Evolutionary conservation across 306 rosid genomes (phyloP).

Genomic region (Boehmeria nivea): DNA sequence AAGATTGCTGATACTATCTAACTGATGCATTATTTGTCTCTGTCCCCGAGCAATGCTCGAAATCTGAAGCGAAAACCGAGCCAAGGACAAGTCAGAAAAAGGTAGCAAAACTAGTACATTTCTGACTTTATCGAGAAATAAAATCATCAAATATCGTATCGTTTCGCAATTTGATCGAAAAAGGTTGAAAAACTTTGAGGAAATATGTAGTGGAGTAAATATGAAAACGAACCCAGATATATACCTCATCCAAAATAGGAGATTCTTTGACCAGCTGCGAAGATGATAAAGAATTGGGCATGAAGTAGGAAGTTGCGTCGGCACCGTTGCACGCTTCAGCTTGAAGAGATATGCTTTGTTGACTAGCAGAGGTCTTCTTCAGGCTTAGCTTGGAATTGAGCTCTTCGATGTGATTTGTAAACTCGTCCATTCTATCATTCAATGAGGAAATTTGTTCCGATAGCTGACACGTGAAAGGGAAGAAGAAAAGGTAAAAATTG

Average conservation of each 20-base stretch:
- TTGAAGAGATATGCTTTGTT: conserved; percentile 67
- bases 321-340: conserved; percentile 81
- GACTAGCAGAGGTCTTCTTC: conserved; percentile 58
- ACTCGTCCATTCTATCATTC: conserved; percentile 94
- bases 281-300: conserved; percentile 72
- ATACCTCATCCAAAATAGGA: conserved; percentile 78
- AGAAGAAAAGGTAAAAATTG: conserved; percentile 7
- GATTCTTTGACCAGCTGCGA: conserved; percentile 68
- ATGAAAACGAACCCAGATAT: conserved; percentile 7
- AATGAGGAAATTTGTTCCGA: conserved; percentile 85
- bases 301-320: conserved; percentile 70
- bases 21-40: conserved; percentile 77
- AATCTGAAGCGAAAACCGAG: conserved; percentile 33
- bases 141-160: no score
- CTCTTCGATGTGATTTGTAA: conserved; percentile 81
- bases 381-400: conserved; percentile 61
- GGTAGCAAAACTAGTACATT: no score
- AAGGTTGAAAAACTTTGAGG: not conserved
- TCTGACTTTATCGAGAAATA: no score
- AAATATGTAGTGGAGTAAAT: not conserved
- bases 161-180: not conserved
- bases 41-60: conserved; percentile 59
- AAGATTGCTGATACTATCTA: conserved; percentile 68
- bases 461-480: conserved; percentile 37
- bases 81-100: no score